These are phyloP conservation scores for Nigrospora sphaerica DNA, from an alignment of 2,329 filamentous ascomycete species.

Conservation along the genomic window DNA sequence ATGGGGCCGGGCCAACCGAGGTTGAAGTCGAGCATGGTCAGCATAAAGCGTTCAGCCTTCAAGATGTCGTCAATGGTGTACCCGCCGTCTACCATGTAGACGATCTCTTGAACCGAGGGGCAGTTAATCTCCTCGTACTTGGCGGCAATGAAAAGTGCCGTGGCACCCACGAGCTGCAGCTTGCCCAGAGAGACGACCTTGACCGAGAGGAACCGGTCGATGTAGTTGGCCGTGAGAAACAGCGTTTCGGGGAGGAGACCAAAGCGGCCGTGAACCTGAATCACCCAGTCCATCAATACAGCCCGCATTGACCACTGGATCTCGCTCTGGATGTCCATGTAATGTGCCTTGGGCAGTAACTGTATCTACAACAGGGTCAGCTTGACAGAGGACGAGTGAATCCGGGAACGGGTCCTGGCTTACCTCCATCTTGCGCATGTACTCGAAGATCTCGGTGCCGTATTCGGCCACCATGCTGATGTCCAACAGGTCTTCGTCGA, in stretches of 20 bases:
- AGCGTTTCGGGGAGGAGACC: constrained; percentile 86
- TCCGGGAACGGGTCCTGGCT: constrained; percentile 10
- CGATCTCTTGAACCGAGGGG: constrained; percentile 88
- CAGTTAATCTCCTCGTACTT: constrained; percentile 99
- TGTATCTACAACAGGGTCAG: constrained; percentile 45
- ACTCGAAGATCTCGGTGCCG: constrained; percentile 87
- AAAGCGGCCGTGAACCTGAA: constrained; percentile 93
- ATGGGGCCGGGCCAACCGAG: constrained; percentile 98
- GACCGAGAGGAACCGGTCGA: constrained; percentile 89
- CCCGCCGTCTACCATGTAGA: constrained; percentile 95
- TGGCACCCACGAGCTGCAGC: constrained; percentile 91
- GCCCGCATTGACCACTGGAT: constrained; percentile 99
- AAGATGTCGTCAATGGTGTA: constrained; percentile 89
- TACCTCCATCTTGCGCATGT: constrained; percentile 87
- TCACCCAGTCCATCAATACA: constrained; percentile 95
- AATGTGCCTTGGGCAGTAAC: constrained; percentile 82
- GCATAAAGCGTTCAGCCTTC: constrained; percentile 97
- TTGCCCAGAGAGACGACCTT: constrained; percentile 95
- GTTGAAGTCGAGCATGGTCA: constrained; percentile 92
- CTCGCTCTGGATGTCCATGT: constrained; percentile 97
- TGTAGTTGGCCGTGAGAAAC: constrained; percentile 92
- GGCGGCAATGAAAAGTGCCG: constrained; percentile 88
- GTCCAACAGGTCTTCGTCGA: constrained; percentile 86
- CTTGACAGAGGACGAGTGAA: not conserved
- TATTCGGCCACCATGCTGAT: constrained; percentile 98